Evolutionary conservation across 1,284 basidiomycete genomes (phyloP), one percentile per base, ranked within the genome.

Genomic region (Ceratobasidium theobromae): DNA sequence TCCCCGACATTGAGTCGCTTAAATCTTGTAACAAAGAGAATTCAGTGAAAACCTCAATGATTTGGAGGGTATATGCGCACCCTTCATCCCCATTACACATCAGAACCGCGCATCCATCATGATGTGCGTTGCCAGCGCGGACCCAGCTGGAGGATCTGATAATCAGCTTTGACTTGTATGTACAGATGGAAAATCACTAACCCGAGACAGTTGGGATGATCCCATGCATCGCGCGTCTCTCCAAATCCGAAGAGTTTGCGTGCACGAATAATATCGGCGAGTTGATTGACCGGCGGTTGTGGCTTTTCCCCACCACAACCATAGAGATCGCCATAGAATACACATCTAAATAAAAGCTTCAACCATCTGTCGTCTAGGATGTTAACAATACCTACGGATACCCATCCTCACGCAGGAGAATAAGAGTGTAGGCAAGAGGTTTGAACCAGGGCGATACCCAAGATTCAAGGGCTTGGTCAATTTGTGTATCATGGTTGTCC

Each of bases 301-400:
- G 80, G 79, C 69, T 80, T 79, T 25, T 79, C 77, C 14, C 78
- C 79, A 49, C 72, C 70, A 62, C 76, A 78, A 16, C 83, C 83
- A 71, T 82, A 79, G 35, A 84, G 73, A 71, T 84, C 83, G 35
- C 83, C 83, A 66, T 79, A 81, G 74, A 85, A 86, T 43, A 85
- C 79, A 68, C 81, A 78, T 32, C 76, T 78, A 45, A 11, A 55
- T n/a, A n/a, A 4, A 53, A 23, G 38, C 9, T 16, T 8, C 16
- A 8, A 38, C 8, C 16, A 8, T 8, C 9, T 8, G 16, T 38
- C 35, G 16, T 38, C 35, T 38, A 8, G 8, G 28, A 32, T 5
- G 4, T 11, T 6, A 8, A 45, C 6, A 38, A 4, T 6, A 73
- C 77, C 70, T 60, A 81, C 57, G 84, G 84, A 74, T 84, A 85